Conservation (phyloP, 768 basidiomycete genomes). For the Russula virescens region DNA sequence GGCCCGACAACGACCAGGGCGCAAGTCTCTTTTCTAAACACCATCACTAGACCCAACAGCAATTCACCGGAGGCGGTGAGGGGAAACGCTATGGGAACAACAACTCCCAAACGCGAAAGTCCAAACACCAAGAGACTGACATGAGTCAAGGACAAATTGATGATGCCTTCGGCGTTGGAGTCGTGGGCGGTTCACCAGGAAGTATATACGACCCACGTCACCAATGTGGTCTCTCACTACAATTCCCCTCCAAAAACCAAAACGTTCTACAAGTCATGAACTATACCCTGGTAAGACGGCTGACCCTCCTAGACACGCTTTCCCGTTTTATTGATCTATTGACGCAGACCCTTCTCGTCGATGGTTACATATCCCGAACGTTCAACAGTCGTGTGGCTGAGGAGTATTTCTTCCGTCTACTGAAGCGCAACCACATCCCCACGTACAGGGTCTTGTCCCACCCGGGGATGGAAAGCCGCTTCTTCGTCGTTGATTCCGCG, state of each 20-base stretch:
- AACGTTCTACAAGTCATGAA: background rate
- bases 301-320: background rate
- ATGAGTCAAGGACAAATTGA: background rate
- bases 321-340: background rate
- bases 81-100: background rate
- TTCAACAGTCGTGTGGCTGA: background rate
- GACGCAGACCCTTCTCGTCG: constrained; percentile 2
- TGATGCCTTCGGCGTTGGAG: background rate
- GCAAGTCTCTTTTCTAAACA: background rate
- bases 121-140: no score
- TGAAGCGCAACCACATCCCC: background rate
- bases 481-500: background rate
- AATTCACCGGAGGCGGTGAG: background rate
- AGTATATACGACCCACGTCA: background rate
- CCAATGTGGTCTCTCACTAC: background rate
- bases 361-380: constrained; percentile 12
- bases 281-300: background rate
- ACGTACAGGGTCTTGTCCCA: background rate
- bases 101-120: background rate
- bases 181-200: background rate
- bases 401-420: background rate
- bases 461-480: background rate
- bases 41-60: background rate
- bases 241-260: background rate
- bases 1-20: background rate